These are phyloP conservation scores for Populus ilicifolia DNA, from an alignment of 345 rosid species.

Conservation along the genomic window DNA sequence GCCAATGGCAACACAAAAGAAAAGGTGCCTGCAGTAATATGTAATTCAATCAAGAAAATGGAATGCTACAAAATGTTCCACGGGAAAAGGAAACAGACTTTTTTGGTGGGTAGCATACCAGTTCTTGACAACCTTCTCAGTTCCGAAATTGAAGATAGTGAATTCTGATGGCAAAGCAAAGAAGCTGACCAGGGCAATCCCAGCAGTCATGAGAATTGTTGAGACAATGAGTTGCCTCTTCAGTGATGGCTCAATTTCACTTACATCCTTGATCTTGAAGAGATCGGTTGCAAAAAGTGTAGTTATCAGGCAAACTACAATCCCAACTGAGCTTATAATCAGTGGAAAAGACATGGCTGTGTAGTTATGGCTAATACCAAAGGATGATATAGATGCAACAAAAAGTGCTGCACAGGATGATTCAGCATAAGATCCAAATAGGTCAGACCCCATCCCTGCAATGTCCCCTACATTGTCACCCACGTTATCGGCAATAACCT, in stretches of 20 bases:
- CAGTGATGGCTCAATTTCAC: conserved; percentile 53
- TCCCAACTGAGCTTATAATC: conserved; percentile 56
- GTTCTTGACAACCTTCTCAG: conserved; percentile 50
- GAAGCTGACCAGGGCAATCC: conserved; percentile 50
- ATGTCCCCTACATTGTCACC: conserved; percentile 75
- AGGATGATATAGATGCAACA: conserved; percentile 63
- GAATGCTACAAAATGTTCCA: not conserved
- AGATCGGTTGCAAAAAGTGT: conserved; percentile 65
- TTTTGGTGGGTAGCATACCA: conserved; percentile 37
- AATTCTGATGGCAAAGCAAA: conserved; percentile 56
- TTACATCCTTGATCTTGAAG: conserved; percentile 48
- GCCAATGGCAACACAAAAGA: conserved; percentile 60
- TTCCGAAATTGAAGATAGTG: conserved; percentile 55
- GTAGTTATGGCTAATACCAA: conserved; percentile 48
- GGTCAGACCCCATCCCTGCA: conserved; percentile 71
- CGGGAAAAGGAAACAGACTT: not conserved
- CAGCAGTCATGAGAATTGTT: conserved; percentile 62
- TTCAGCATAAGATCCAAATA: conserved; percentile 69
- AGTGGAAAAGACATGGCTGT: conserved; percentile 62
- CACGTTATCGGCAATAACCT: conserved; percentile 76
- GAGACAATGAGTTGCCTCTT: conserved; percentile 65
- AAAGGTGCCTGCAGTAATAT: conserved; percentile 45
- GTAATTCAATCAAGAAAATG: conserved; percentile 5
- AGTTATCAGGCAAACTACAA: conserved; percentile 56
- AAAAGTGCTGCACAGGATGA: conserved; percentile 68